Evolutionary conservation across 139 green algal genomes (phyloP).

Genomic region (Mesotaenium endlicherianum): DNA sequence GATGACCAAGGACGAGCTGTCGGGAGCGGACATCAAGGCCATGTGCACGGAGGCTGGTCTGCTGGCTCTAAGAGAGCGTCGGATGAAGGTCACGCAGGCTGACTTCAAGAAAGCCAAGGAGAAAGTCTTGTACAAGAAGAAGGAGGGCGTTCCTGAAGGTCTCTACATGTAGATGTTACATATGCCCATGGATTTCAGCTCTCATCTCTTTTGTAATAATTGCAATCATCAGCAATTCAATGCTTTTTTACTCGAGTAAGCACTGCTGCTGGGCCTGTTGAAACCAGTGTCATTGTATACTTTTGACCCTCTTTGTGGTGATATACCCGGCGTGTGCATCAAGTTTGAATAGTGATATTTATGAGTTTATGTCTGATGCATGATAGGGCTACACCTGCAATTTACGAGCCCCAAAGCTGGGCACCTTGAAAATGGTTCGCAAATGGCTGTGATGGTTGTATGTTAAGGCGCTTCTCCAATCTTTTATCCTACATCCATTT

Average conservation of each 20-base stretch:
- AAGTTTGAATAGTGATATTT: background rate
- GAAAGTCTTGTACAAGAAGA: conserved; percentile 99
- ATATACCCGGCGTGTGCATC: background rate
- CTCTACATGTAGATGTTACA: conserved; percentile 84
- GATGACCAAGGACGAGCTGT: conserved; percentile 88
- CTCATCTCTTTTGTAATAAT: background rate
- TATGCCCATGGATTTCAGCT: too few species aligned
- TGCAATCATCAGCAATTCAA: background rate
- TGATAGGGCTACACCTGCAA: too few species aligned
- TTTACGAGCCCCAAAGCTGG: too few species aligned
- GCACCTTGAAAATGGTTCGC: too few species aligned
- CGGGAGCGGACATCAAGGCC: conserved; percentile 97
- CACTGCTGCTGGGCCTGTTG: background rate
- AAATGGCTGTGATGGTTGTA: too few species aligned
- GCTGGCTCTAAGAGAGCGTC: conserved; percentile 90
- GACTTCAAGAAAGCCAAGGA: conserved; percentile 79
- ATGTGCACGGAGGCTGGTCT: conserved; percentile 98
- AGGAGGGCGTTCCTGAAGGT: conserved; percentile 94
- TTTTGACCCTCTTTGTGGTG: too few species aligned
- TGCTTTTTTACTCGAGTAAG: background rate
- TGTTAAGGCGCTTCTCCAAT: too few species aligned
- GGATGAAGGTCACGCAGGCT: conserved; percentile 80
- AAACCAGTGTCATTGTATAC: too few species aligned
- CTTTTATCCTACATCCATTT: too few species aligned
- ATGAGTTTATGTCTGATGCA: too few species aligned